These are phyloP conservation scores for Zygosaccharomyces rouxii DNA, from an alignment of 805 yeast species.

Conservation along the genomic window DNA sequence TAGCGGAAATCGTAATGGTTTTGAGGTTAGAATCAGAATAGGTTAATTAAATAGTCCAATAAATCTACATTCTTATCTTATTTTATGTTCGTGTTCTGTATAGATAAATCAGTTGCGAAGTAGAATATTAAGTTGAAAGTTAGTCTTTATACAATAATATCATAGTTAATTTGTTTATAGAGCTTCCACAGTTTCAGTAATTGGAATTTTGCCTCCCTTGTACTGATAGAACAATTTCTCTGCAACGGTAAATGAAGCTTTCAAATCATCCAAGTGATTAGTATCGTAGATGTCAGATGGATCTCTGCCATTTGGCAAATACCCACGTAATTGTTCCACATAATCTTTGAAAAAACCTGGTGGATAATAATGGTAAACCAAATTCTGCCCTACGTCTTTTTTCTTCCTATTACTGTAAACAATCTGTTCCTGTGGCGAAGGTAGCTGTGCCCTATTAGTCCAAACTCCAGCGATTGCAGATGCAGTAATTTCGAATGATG, in stretches of 20 bases:
- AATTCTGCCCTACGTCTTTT: conserved; percentile 19
- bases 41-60: neutral
- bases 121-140: neutral
- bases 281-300: conserved; percentile 12
- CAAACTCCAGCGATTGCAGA: conserved; percentile 59
- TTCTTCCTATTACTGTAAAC: conserved; percentile 34
- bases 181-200: conserved; percentile 2
- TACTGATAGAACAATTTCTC: conserved; percentile 16
- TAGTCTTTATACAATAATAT: neutral
- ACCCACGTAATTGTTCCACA: conserved; percentile 4
- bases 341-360: conserved; percentile 14
- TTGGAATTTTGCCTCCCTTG: conserved; percentile 7
- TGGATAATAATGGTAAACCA: conserved; percentile 37
- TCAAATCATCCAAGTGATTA: conserved; percentile 13
- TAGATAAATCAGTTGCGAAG: neutral
- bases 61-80: neutral
- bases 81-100: neutral
- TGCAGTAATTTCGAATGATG: conserved; percentile 47
- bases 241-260: conserved; percentile 11
- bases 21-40: neutral
- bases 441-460: conserved; percentile 41
- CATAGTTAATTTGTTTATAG: neutral
- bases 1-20: neutral
- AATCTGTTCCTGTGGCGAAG: conserved; percentile 39
- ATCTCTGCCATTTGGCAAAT: conserved; percentile 13